A percentile compares a stretch with the other conserved stretches of the same genome.
Evolutionary conservation across 2,329 filamentous ascomycete genomes (phyloP).

Genomic region (Penicillium sp.): DNA sequence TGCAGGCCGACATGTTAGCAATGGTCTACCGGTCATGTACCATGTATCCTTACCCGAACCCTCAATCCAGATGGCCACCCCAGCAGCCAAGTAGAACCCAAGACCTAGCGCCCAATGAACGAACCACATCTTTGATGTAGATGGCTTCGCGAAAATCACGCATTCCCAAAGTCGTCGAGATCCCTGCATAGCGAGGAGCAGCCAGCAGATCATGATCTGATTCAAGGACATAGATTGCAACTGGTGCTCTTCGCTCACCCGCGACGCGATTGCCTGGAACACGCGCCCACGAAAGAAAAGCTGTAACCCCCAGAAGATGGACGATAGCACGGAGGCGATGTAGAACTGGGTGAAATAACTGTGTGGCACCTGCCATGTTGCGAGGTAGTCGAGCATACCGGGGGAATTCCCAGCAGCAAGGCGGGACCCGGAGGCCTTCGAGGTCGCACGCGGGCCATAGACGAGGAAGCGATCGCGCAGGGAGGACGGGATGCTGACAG

Average conservation of each 20-base stretch:
- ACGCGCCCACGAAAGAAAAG: constrained; percentile 55
- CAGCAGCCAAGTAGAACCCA: constrained; percentile 71
- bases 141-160: constrained; percentile 61
- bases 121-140: constrained; percentile 77
- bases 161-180: constrained; percentile 74
- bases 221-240: constrained; percentile 55
- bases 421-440: constrained; percentile 12
- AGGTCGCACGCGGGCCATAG: constrained; percentile 57
- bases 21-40: background rate
- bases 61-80: constrained; percentile 80
- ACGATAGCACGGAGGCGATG: constrained; percentile 64
- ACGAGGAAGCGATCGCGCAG: constrained; percentile 57
- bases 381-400: constrained; percentile 50
- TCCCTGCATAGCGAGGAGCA: constrained; percentile 73
- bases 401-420: constrained; percentile 11
- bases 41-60: constrained; percentile 57
- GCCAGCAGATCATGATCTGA: constrained; percentile 66
- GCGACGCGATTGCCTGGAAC: constrained; percentile 51
- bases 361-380: constrained; percentile 70
- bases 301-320: constrained; percentile 71
- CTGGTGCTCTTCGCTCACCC: constrained; percentile 37
- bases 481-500: constrained; percentile 50
- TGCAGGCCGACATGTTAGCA: constrained; percentile 9
- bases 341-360: constrained; percentile 91
- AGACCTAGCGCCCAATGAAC: constrained; percentile 79